Conservation (phyloP, 345 rosid species). For the Citrus medica region DNA sequence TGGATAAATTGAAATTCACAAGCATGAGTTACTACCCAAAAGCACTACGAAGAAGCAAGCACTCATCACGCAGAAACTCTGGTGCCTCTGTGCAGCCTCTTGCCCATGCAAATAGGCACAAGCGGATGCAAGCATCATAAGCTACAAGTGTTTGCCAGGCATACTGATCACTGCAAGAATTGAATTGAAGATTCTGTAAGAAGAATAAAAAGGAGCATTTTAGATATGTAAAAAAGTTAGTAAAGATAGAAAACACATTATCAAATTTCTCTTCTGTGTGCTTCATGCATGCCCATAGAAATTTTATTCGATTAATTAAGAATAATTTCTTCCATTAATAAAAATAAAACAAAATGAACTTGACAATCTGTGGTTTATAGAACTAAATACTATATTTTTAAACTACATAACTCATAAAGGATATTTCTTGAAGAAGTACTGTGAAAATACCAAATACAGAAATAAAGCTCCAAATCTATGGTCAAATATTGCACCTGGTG, state of each 20-base stretch:
- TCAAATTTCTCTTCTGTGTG: background rate
- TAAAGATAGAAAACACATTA: background rate
- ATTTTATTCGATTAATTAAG: background rate
- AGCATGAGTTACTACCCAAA: constrained; percentile 63
- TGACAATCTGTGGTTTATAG: background rate
- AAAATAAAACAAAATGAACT: background rate
- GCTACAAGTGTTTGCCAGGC: constrained; percentile 95
- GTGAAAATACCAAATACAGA: background rate
- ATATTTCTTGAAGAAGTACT: background rate
- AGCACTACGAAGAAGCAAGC: constrained; percentile 82
- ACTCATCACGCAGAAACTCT: constrained; percentile 85
- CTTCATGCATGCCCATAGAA: background rate
- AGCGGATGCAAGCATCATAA: constrained; percentile 92
- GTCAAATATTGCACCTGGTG: constrained; percentile 46
- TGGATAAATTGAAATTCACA: constrained; percentile 3
- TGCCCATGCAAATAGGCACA: constrained; percentile 83
- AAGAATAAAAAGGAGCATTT: constrained; percentile 6
- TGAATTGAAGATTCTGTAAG: background rate
- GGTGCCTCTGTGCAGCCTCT: constrained; percentile 90
- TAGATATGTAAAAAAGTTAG: background rate
- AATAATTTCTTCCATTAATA: background rate
- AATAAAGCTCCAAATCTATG: background rate
- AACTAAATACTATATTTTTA: background rate
- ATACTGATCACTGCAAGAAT: constrained; percentile 61
- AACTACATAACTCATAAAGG: background rate